Evolutionary conservation across 306 rosid genomes (phyloP), one percentile per base, ranked within the genome.

Genomic region (Inga laurina): DNA sequence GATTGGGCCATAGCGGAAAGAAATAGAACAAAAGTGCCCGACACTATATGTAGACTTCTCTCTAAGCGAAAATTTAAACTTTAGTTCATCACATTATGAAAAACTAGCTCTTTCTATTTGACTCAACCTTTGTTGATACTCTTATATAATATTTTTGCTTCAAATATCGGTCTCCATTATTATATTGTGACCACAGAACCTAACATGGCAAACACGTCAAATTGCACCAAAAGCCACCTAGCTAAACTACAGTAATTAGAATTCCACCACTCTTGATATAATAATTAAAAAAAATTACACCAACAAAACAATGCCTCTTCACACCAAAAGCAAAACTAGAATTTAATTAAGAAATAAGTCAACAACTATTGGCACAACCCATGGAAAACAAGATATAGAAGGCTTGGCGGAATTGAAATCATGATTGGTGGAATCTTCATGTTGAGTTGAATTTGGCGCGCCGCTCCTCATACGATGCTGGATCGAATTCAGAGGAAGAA

Each of bases 391-490:
- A 10, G 24, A 32, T 11, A 22, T 61, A 30, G 41, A 51, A 62
- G 77, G 66, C 57, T 37, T 64, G 52, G 39, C 54, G 39, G 44
- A 62, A 71, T 65, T 77, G 35, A 84, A 81, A 57, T 57, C 7
- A 82, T 79, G 59, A 39, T 34, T 11, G 48, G 21, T 61, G 69
- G 80, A 83, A 76, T 73, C 85, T 59, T 88, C 87, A 85, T 49
- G 88, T 64, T 62, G 71, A 68, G 66, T 48, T 61, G 81, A 93
- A 74, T 85, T 92, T 93, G 82, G 94, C 88, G 3, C 91, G 95
- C 52, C 98, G 88, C 82, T 93, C 97, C 78, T 90, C 96, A 66
- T 95, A 93, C 52, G 98, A 95, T 76, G 98, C 98, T 93, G 95
- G 59, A 84, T 84, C 78, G 8, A 76, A 43, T 81, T 82, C 72